Base-by-base conservation (phyloP, 768 basidiomycete genomes). In the Russula dissimulans region DNA sequence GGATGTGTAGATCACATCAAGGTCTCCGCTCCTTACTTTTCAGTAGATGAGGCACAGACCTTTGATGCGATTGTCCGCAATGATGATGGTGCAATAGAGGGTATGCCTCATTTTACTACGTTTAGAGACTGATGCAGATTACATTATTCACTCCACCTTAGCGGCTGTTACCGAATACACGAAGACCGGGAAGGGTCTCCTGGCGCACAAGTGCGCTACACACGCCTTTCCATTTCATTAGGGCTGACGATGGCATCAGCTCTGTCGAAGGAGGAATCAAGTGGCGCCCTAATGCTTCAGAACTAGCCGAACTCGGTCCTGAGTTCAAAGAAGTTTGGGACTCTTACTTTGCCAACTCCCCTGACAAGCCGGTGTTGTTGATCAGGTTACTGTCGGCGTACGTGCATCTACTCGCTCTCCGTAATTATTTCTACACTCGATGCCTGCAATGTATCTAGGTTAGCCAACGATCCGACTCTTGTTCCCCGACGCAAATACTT, bases 141-240 rank as follows among this genome's bases (percentile, higher is more conserved):
- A 15, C 11, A 17, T 26, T 8, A 3, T 12, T 43, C 22, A 26
- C 22, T 26, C 11, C 0, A 34, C 29, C 29, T 26, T 39, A 78
- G 75, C 71, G 54, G 71, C 73, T 67, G 65, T 65, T 36, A 62
- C 54, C 18, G 69, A 76, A 44, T 79, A 73, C 70, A 57, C 67
- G 9, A 64, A 66, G 17, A 67, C 69, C 0, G 82, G 80, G 0
- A 74, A 67, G 36, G 82, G 83, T 2, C 66, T 79, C 44, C 72
- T 86, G 65, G 75, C 81, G 1, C 75, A 79, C 62, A 86, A 81
- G 86, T 84, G 34, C 3, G 76, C 82, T 64, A 50, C 5, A 29
- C 15, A 12, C 18, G 12, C 2, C 6, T 14, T 41, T 6, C 11
- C 26, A 4, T 59, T 1, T 12, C 10, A 8, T 29, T 29, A 4